Evolutionary conservation across 306 rosid species (phyloP).

Genomic region (Notholithocarpus densiflorus): DNA sequence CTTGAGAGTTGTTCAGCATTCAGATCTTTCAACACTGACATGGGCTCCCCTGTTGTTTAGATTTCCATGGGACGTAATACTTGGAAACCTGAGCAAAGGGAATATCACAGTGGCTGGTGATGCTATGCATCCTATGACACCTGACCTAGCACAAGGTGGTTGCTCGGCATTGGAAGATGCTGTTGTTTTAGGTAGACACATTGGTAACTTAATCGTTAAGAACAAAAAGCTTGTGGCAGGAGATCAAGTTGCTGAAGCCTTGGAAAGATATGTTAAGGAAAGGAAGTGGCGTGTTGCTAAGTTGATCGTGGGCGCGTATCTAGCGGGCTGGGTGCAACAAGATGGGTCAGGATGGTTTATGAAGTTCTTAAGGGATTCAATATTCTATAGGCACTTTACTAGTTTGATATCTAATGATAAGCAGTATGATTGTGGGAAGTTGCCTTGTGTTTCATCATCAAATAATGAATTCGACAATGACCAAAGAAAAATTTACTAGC

Average conservation of each 20-base stretch:
- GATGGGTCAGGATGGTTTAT: conserved; percentile 5
- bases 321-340: conserved; percentile 24
- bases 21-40: conserved; percentile 15
- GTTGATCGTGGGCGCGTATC: conserved; percentile 7
- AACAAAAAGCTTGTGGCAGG: not conserved
- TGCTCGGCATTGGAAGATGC: conserved; percentile 21
- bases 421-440: conserved; percentile 22
- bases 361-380: conserved; percentile 15
- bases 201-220: not conserved
- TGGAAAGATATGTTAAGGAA: conserved; percentile 10
- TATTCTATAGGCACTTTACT: conserved; percentile 11
- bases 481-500: too few species aligned
- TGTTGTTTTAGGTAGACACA: conserved; percentile 3
- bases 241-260: not conserved
- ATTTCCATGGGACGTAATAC: conserved; percentile 9
- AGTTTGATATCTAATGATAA: not conserved
- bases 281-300: conserved; percentile 20
- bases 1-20: not conserved
- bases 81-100: conserved; percentile 7
- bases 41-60: conserved; percentile 16
- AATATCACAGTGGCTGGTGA: conserved; percentile 20
- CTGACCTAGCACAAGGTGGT: conserved; percentile 14
- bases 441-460: conserved; percentile 3
- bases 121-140: conserved; percentile 29
- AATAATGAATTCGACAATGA: too few species aligned